phyloP scores from a whole-genome alignment of 306 rosid genomes.

The Urtica urens region DNA sequence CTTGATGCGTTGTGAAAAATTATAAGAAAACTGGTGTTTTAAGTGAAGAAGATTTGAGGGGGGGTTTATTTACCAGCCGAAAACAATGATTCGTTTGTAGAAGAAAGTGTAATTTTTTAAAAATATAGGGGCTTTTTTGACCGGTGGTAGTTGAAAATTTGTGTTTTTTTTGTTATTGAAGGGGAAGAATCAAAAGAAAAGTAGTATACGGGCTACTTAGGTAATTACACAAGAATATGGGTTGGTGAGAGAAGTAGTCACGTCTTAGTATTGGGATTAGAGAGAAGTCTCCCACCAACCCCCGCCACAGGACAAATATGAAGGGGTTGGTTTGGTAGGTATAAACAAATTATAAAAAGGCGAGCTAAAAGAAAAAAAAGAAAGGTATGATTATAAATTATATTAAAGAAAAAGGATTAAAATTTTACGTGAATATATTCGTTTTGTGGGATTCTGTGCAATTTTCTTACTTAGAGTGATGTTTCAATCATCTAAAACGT shows the following conservation, averaged over 20 bases:
- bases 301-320: neutral
- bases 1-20: neutral
- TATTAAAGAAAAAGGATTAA: too few relatives aligned
- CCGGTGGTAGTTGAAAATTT: neutral
- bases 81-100: too few relatives aligned
- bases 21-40: slow-evolving; percentile 14
- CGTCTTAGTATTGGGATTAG: neutral
- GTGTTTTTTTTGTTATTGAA: neutral
- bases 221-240: neutral
- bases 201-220: neutral
- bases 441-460: too few relatives aligned
- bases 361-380: too few relatives aligned
- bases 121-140: slow-evolving; percentile 7
- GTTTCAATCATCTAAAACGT: too few relatives aligned
- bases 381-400: too few relatives aligned
- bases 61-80: too few relatives aligned
- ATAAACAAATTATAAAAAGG: too few relatives aligned
- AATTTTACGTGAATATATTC: too few relatives aligned
- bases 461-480: too few relatives aligned
- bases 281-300: slow-evolving; percentile 20
- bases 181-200: neutral
- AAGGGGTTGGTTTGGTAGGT: slow-evolving; percentile 1
- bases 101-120: neutral
- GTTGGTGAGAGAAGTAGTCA: slow-evolving; percentile 10
- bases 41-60: slow-evolving; percentile 20